Evolutionary conservation across 2,329 filamentous ascomycete species (phyloP), one percentile per base, ranked within the genome.

Genomic region (Alternaria infectoria): DNA sequence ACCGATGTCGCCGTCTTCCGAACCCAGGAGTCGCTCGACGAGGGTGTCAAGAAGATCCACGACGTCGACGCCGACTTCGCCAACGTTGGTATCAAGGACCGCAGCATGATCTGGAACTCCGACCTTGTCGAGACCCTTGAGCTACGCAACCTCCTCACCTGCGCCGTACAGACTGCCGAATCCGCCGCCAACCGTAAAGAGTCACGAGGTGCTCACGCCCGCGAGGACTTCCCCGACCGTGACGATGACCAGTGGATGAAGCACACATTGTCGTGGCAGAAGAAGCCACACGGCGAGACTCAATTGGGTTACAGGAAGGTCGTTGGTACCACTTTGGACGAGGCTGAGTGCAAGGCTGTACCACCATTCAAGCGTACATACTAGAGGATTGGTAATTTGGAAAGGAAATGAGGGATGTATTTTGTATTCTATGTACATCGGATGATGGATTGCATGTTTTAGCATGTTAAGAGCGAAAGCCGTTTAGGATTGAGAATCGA

Each of bases 31-130:
- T 93, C 90, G 71, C 88, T 98, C 81, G 93, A 97, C 73, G 92
- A 97, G 83, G 95, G 95, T 88, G 94, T 97, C 66, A 85, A 86
- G 82, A 94, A 90, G 86, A 96, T 98, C 81, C 89, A 84, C 69
- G 89, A 93, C 72, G 93, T 98, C 73, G 95, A 98, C 81, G 82
- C 87, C 74, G 87, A 86, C 76, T 98, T 91, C 84, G 83, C 86
- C 74, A 86, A 97, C 78, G 91, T 98, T 73, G 93, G 93, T 77
- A 97, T 93, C 85, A 97, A 97, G 89, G 95, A 98, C 83, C 92
- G 96, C 82, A 96, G 93, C 87, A 97, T 98, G 95, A 98, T 98
- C 86, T 98, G 95, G 95, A 98, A 98, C 89, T 93, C 92, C 23
- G 95, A 98, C 79, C 89, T 98, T 43, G 93, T 97, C 66, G 95